phyloP scores from a whole-genome alignment of 306 rosid species.

The Quercus variabilis region DNA sequence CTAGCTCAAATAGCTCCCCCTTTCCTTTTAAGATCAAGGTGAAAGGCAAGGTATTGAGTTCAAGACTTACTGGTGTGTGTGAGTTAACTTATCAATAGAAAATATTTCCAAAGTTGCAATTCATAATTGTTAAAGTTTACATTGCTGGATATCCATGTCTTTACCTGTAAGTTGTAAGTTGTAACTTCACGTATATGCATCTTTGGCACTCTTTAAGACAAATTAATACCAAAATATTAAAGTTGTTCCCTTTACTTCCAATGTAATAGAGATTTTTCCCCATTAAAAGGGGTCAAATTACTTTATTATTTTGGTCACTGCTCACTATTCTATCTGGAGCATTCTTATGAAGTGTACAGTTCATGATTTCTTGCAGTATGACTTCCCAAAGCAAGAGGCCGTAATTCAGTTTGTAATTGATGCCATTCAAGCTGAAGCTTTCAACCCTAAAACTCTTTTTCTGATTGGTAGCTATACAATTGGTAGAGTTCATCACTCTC shows the following conservation, averaged over 20 bases:
- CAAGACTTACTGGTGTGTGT: no score
- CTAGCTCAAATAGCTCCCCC: no score
- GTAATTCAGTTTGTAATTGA: conserved; percentile 91
- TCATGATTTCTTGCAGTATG: conserved; percentile 63
- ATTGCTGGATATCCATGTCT: not conserved
- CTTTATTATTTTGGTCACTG: not conserved
- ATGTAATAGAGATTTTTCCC: not conserved
- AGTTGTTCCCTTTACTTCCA: not conserved
- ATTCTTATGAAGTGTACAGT: conserved; percentile 2
- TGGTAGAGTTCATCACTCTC: conserved; percentile 47
- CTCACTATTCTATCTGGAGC: not conserved
- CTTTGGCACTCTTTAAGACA: not conserved
- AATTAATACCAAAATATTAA: not conserved
- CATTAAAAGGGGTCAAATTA: not conserved
- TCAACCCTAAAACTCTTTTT: conserved; percentile 86
- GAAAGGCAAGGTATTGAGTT: no score
- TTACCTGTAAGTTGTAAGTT: not conserved
- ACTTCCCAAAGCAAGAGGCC: conserved; percentile 94
- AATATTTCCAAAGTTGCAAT: not conserved
- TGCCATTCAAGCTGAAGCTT: conserved; percentile 90
- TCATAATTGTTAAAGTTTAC: not conserved
- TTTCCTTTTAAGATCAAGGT: no score
- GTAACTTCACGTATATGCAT: not conserved
- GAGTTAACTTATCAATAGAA: no score
- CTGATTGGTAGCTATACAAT: conserved; percentile 94